Evolutionary conservation across 73 alveolate species (phyloP).

Genomic region (Paramecium pentaurelia): DNA sequence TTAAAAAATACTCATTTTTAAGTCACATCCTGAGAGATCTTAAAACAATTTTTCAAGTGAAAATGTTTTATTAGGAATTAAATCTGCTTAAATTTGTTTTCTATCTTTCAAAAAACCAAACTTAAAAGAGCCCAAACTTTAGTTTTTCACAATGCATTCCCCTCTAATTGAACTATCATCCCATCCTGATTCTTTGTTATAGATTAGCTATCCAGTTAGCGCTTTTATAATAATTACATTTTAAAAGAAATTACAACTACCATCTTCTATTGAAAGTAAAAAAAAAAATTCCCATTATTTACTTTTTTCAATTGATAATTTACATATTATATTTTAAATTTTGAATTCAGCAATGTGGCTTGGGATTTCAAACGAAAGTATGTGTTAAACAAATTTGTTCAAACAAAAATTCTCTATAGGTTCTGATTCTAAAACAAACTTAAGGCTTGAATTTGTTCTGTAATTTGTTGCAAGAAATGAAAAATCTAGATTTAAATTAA

Average conservation of each 20-base stretch:
- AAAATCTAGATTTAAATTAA: no score
- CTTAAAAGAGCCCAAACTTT: neutral
- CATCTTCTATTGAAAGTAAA: no score
- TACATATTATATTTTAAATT: no score
- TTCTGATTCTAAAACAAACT: neutral
- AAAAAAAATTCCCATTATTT: neutral
- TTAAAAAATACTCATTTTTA: no score
- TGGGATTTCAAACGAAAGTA: neutral
- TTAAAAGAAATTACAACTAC: neutral
- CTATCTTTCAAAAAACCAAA: neutral
- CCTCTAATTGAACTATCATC: neutral
- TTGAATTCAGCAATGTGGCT: no score
- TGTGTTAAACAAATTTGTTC: no score
- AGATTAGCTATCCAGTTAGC: neutral
- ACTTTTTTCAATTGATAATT: neutral
- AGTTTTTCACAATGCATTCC: neutral
- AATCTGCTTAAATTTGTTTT: no score
- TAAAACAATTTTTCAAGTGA: neutral
- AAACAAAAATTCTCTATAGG: neutral
- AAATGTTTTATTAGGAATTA: neutral
- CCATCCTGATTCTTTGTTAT: neutral
- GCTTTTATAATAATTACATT: no score
- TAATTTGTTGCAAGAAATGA: no score
- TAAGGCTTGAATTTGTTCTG: no score
- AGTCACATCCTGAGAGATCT: neutral